Base-by-base conservation (phyloP, 345 rosid genomes). In the Toxicodendron radicans region DNA sequence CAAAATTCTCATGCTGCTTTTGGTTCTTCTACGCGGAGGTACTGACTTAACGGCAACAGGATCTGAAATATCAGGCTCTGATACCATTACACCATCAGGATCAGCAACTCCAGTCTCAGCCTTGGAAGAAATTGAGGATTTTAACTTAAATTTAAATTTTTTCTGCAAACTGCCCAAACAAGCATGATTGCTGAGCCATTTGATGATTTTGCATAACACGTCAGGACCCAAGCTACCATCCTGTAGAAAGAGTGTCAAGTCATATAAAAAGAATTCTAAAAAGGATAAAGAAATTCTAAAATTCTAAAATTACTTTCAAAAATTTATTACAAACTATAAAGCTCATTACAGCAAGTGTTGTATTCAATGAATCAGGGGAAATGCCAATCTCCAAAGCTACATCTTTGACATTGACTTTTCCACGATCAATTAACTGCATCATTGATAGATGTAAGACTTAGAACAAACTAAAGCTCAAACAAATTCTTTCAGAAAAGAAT, bases 161-260 rank as follows among this genome's bases (percentile, higher is more conserved):
- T 86, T 86, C 49, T 76, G 86, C 67, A 76, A 63, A 46, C 66
- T 65, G 60, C 87, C 93, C 83, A 88, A 75, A 73, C 78, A 85
- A 70, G 92, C 90, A 90, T 95, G 88, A 81, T 83, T 85, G 57
- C 76, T 83, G 78, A 95, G 85, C 99, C 99, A 95, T 74, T 80
- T 86, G 62, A 85, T 75, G 75, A 95, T 61, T 83, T 93, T 89
- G 84, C 85, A 76, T 68, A 48, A 83, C 85, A 86, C 52, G 63
- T 90, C 97, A 73, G 94, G 88, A 16, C 75, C 75, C 79, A 90
- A 68, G 81, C 69, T 83, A 78, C 86, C 89, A 54, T 85, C 97
- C 99, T 95, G 81, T 75, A 73, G 35, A 46, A 51, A 68, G 52
- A 76, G 57, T 46, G 61, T 30, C 73, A 72, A 66, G 64, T 79